Base-by-base conservation (phyloP, 2,329 filamentous ascomycete species). In the Septoria linicola region DNA sequence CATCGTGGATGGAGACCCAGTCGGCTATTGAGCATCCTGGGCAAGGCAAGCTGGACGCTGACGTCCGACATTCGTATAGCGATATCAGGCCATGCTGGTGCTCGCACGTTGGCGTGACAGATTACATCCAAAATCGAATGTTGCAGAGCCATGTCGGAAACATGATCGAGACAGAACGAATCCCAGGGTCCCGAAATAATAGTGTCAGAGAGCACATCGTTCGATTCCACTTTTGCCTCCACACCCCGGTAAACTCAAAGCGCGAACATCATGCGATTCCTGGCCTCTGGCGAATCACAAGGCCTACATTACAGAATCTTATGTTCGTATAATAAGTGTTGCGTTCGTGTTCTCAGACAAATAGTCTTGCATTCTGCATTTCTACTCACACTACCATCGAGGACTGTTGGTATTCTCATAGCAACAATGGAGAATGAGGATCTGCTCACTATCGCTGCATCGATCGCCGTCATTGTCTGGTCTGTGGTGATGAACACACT, bases 231-330 rank as follows among this genome's bases (percentile, higher is more conserved):
- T 44, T 44, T 44, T 44, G 41, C 41, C 41, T 27, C 31, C 27
- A 17, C 21, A 16, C 44, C 44, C 35, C 36, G 25, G 44, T 35
- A 41, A 47, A 48, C 44, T 39, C 27, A 48, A 39, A 30, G n/a
- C 44, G n/a, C 44, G 41, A 48, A 32, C 31, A 47, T 47, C 43
- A 47, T 46, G 32, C 43, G 43, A 46, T 39, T 39, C 25, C 31
- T 16, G 16, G 14, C 44, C 23, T 14, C 23, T 16, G 13, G 39
- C 44, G 44, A 48, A 48, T 48, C 36, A 48, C 20, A 27, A 40
- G n/a, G 21, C 25, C 27, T 8, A 48, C 40, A 48, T 48, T 48
- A 48, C 36, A 32, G 35, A 25, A 23, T 46, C 44, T 32, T 48
- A 31, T 48, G 16, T 40, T 40, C 35, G 27, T 40, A 48, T 31